Base-by-base conservation (phyloP, 169 alveolate genomes). In the Perkinsus olseni region DNA sequence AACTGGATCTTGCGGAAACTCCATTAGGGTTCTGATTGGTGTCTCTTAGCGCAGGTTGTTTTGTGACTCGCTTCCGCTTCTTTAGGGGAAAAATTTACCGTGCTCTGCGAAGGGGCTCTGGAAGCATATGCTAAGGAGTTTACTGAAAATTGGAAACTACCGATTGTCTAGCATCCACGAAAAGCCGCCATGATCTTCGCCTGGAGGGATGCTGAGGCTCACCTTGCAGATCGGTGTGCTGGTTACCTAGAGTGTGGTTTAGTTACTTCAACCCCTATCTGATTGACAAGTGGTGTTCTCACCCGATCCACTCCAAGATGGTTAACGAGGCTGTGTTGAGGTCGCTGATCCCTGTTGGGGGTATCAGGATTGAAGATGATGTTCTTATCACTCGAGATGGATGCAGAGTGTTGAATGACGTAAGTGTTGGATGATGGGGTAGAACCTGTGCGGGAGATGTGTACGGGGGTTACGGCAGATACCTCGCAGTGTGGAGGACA, bases 311-410 rank as follows among this genome's bases (percentile, higher is more conserved):
- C 62, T 38, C 39, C 37, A 94, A 34, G 93, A 95, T 74, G 92
- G 39, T 94, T 45, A 92, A 74, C 62, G 50, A 93, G 92, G 96
- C 96, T 38, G 94, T 94, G 74, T 92, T 96, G 74, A 82, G 92
- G 74, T 96, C 97, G 93, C 94, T 91, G 91, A 91, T 95, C 92
- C 82, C 82, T 50, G 96, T 97, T 34, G 98, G 97, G n/a, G 99
- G 99, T 45, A 97, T 97, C 34, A 95, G 99, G 93, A 94, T 97
- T 31, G 99, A 97, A 96, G 98, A 97, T 95, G 97, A 95, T 90
- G 97, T 97, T 39, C 74, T 94, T 20, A 94, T 97, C 21, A 96
- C 97, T 13, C 97, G 91, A 8, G 94, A 94, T 91, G 98, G 98
- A 36, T 92, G 96, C 91, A 96, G 93, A 50, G 95, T 95, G 39